Base-by-base conservation (phyloP, 2,329 filamentous ascomycete species). In the Chalara sp. region DNA sequence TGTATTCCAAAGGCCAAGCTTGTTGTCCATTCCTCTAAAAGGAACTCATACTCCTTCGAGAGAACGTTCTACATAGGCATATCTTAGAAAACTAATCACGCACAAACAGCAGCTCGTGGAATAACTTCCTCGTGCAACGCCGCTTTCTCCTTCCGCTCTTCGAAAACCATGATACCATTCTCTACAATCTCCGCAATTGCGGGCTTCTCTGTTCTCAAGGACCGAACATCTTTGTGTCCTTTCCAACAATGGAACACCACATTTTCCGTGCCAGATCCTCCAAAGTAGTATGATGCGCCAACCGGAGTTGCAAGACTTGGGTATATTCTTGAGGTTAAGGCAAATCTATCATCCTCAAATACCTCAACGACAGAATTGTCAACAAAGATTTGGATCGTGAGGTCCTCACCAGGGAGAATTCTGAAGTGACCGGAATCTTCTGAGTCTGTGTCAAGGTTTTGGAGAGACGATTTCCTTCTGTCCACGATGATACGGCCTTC, bases 181-280 rank as follows among this genome's bases (percentile, higher is more conserved):
- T 21, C 21, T 21, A 21, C 21, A 21, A 21, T 21, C 21, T 21
- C 21, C 21, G 21, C 21, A 21, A 21, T 21, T 21, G 21, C 21
- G 21, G 21, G 21, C 21, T 21, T 21, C 21, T 21, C 21, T 21
- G 21, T 21, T 21, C 21, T 21, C 21, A 21, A 21, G 3, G 35
- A 13, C 35, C 35, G 3, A 11, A 54, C 56, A 44, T 52, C 47
- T 5, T 46, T 54, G 51, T 56, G 37, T 6, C 48, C 51, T 8
- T 56, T 50, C 56, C 58, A 60, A 30, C 47, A 54, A 11, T 48
- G 8, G 39, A 59, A 47, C n/a, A 30, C 43, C 6, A 45, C 43
- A 29, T 45, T 45, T 8, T 29, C 3, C 65, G 69, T 28, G 75
- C 95, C 40, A 86, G 89, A 64, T 89, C 35, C 44, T 43, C 7